Base-by-base conservation (phyloP, 2,329 filamentous ascomycete genomes). In the Ophiostoma perfectum region DNA sequence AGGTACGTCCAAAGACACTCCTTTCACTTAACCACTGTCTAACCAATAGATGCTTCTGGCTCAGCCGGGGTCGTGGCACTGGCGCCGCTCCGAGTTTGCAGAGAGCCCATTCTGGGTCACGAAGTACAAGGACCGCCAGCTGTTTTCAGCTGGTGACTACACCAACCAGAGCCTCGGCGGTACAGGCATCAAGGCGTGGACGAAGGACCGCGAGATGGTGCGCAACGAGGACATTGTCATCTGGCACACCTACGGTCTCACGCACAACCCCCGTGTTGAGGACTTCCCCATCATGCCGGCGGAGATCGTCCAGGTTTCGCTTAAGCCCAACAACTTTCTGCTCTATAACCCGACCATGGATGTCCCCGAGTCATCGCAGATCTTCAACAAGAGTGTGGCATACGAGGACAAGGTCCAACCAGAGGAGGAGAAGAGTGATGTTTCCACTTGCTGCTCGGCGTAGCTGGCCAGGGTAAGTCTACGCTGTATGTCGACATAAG, bases 221-320 rank as follows among this genome's bases (percentile, higher is more conserved):
- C 38, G 64, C 55, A 68, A 70, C 64, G 87, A 90, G 71, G 87
- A 90, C 73, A 90, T 88, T 80, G 83, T 88, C 1, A 76, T 87
- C 2, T 87, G 84, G 83, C 81, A 85, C 27, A 83, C 84, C 0
- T 82, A 82, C 73, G 80, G 87, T 18, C 83, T 88, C 39, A 90
- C 88, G 39, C 88, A 90, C 71, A 85, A 88, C 44, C 86, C 87
- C 0, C 79, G 87, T 0, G 81, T 85, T 9, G 88, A 90, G 72
- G 88, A 90, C 72, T 90, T 87, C 79, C 88, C 86, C 0, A 85
- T 89, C 5, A 90, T 90, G 88, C 87, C 86, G 0, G 85, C 89
- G 5, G 69, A 71, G 27, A 69, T 66, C n/a, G 66, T 72, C 27
- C 47, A 58, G 16, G 67, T 72, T 1, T 60, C 60, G 5, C 65